A percentile compares a stretch with the other conserved stretches of the same genome.
Conservation (phyloP, 2,329 filamentous ascomycete genomes). For the Tothia fuscella region DNA sequence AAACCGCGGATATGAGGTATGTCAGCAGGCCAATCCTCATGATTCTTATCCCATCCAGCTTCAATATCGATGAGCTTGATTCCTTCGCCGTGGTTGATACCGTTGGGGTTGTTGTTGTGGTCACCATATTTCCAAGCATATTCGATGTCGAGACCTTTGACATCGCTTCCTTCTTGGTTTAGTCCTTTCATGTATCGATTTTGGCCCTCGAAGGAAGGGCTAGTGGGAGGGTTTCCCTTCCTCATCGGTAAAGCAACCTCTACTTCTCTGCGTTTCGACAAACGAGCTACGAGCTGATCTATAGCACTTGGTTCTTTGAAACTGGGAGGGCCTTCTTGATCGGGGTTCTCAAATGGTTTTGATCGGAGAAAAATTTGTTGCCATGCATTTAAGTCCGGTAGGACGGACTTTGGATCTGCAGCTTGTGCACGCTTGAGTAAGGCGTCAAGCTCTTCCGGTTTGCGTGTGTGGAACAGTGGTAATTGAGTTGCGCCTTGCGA, state of each 20-base stretch:
- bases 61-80: neutral
- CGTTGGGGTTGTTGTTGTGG: neutral
- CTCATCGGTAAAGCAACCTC: no score
- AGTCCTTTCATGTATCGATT: no score
- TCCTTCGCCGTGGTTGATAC: neutral
- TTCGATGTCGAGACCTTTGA: neutral
- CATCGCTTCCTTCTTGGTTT: neutral
- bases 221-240: neutral
- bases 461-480: neutral
- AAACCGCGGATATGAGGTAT: neutral
- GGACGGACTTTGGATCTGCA: neutral
- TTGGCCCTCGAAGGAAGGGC: neutral
- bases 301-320: neutral
- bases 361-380: neutral
- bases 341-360: neutral
- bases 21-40: neutral
- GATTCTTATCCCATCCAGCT: neutral
- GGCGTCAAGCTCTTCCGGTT: neutral
- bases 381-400: neutral
- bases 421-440: neutral
- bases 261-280: neutral
- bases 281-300: neutral
- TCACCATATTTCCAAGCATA: neutral
- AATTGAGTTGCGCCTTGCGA: neutral
- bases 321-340: no score